Conservation (phyloP, 1,284 basidiomycete genomes). For the Cutaneotrichosporon curvatum region DNA sequence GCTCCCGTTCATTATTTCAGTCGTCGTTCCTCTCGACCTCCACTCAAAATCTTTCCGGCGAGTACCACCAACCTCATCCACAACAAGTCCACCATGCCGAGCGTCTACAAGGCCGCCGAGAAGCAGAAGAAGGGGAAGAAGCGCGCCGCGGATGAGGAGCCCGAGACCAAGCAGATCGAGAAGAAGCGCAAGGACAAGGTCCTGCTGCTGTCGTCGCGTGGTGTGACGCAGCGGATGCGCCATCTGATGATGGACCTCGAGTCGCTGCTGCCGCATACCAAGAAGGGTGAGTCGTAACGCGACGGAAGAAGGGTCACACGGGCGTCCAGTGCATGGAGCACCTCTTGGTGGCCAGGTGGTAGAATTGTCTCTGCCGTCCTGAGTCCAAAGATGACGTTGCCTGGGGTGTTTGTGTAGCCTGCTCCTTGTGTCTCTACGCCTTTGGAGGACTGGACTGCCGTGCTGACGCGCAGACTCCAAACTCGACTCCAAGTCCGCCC, state of each 20-base stretch:
- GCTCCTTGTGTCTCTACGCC: no score
- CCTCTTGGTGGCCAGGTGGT: no score
- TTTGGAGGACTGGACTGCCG: no score
- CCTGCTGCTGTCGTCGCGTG: constrained; percentile 83
- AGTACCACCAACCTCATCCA: neutral
- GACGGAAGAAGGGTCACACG: no score
- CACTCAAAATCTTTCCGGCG: constrained; percentile 7
- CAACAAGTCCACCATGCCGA: constrained; percentile 11
- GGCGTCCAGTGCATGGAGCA: no score
- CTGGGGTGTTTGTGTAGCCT: no score
- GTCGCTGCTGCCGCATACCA: constrained; percentile 83
- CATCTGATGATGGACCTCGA: constrained; percentile 96
- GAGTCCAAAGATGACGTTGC: no score
- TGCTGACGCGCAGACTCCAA: constrained; percentile 68
- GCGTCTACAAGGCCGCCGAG: constrained; percentile 17
- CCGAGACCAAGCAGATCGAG: constrained; percentile 8
- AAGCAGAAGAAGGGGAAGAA: constrained; percentile 19
- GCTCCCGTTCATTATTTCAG: neutral
- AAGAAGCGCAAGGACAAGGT: constrained; percentile 58
- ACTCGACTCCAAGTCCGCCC: constrained; percentile 92
- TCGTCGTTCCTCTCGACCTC: neutral
- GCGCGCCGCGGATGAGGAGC: constrained; percentile 12
- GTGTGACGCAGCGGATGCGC: constrained; percentile 92
- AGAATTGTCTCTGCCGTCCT: no score
- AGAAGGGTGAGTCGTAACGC: constrained; percentile 74